Conservation (phyloP, 208 protist genomes). For the Herpetomonas samuelpessoai region DNA sequence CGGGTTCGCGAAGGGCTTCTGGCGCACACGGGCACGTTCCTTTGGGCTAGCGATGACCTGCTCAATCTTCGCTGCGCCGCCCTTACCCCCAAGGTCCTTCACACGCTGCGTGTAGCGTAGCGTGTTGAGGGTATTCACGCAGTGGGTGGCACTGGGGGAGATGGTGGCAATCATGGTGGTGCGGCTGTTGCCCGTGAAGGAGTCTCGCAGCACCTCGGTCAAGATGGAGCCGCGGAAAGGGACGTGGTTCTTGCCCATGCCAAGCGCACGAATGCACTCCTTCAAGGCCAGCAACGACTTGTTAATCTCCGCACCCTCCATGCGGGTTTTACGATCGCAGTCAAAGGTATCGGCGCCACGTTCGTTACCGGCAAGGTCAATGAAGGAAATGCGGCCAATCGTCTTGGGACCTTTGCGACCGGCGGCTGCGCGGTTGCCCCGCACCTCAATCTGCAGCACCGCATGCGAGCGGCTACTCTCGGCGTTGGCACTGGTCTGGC, state of each 20-base stretch:
- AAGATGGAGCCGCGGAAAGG: slow-evolving; percentile 98
- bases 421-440: slow-evolving; percentile 24
- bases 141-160: slow-evolving; percentile 81
- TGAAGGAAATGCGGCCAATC: slow-evolving; percentile 97
- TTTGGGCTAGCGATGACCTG: slow-evolving; percentile 29
- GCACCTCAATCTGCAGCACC: slow-evolving; percentile 87
- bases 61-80: slow-evolving; percentile 40
- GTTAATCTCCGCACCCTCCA: slow-evolving; percentile 99
- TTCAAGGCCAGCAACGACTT: slow-evolving; percentile 98
- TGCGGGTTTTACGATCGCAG: slow-evolving; percentile 93
- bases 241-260: slow-evolving; percentile 94
- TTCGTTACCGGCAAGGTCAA: slow-evolving; percentile 99
- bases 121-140: slow-evolving; percentile 98
- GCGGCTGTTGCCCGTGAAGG: slow-evolving; percentile 96
- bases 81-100: slow-evolving; percentile 85
- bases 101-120: slow-evolving; percentile 97
- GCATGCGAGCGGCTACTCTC: slow-evolving; percentile 93
- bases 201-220: slow-evolving; percentile 96
- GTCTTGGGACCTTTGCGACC: slow-evolving; percentile 42
- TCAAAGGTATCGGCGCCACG: slow-evolving; percentile 95
- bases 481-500: slow-evolving; percentile 90
- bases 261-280: slow-evolving; percentile 98
- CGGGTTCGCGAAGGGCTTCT: slow-evolving; percentile 34
- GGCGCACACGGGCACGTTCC: slow-evolving; percentile 12
- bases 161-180: slow-evolving; percentile 98